These are phyloP conservation scores for Tribonema minus DNA, from an alignment of 108 stramenopile genomes.

Conservation along the genomic window DNA sequence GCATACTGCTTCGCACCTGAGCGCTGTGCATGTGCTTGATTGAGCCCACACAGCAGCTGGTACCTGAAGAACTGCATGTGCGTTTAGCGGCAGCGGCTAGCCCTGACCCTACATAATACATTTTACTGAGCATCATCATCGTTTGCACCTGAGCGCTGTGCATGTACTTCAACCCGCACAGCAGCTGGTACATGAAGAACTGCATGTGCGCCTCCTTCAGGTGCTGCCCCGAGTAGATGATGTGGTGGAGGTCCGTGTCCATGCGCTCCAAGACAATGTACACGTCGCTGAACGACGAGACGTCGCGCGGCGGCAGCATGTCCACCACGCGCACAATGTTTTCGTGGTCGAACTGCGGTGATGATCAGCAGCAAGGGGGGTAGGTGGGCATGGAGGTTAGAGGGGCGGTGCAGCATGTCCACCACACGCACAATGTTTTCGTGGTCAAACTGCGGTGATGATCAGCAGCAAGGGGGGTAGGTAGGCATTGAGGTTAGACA, in stretches of 20 bases:
- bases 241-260: slow-evolving; percentile 47
- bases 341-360: slow-evolving; percentile 57
- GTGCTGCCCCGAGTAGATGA: slow-evolving; percentile 50
- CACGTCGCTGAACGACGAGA: slow-evolving; percentile 37
- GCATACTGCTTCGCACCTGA: too few species aligned
- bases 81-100: too few species aligned
- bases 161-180: slow-evolving; percentile 64
- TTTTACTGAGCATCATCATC: too few species aligned
- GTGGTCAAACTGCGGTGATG: slow-evolving; percentile 58
- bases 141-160: slow-evolving; percentile 54
- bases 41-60: slow-evolving; percentile 61
- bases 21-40: slow-evolving; percentile 64
- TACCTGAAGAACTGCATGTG: slow-evolving; percentile 65
- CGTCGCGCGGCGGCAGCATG: slow-evolving; percentile 42
- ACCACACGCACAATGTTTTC: slow-evolving; percentile 54
- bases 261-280: slow-evolving; percentile 62
- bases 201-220: slow-evolving; percentile 62
- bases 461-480: too few species aligned
- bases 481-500: too few species aligned
- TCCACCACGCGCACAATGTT: slow-evolving; percentile 52
- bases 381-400: too few species aligned
- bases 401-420: slow-evolving; percentile 48
- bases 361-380: too few species aligned
- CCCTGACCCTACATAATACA: too few species aligned
- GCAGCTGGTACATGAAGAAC: slow-evolving; percentile 64